Conservation (phyloP, 768 basidiomycete genomes). For the Suillus lakei region DNA sequence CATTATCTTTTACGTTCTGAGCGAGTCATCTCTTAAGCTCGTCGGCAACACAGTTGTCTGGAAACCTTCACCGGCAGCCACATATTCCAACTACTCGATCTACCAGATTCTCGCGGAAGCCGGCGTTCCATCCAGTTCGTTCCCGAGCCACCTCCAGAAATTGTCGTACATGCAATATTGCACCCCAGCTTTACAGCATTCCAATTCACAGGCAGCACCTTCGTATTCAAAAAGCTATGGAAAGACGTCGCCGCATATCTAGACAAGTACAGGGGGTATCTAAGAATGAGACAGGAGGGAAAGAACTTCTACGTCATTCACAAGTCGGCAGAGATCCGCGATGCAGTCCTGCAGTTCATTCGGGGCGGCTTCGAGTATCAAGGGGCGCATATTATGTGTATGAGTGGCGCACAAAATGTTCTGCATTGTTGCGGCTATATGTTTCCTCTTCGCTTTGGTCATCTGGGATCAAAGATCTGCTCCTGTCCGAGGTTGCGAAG, state of each 20-base stretch:
- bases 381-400: conserved; percentile 47
- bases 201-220: conserved; percentile 96
- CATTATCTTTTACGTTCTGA: not conserved
- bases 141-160: conserved; percentile 83
- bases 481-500: conserved; percentile 76
- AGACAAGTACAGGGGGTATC: conserved; percentile 88
- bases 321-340: conserved; percentile 81
- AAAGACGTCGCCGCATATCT: conserved; percentile 92
- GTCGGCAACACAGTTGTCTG: conserved; percentile 95
- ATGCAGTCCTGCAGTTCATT: conserved; percentile 89
- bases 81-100: conserved; percentile 92
- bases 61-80: conserved; percentile 97
- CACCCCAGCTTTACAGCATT: conserved; percentile 84
- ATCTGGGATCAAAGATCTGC: conserved; percentile 80
- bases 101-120: conserved; percentile 93
- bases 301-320: conserved; percentile 99
- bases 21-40: conserved; percentile 49
- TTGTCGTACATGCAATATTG: conserved; percentile 83
- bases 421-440: conserved; percentile 90
- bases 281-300: conserved; percentile 94
- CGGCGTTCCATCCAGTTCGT: conserved; percentile 98
- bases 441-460: conserved; percentile 89
- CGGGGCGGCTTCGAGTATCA: conserved; percentile 96
- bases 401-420: conserved; percentile 65
- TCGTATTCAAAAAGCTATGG: conserved; percentile 95